A percentile compares a stretch with the other conserved stretches of the same genome.
Conservation (phyloP, 352 stramenopile genomes). For the Bremia lactucae region DNA sequence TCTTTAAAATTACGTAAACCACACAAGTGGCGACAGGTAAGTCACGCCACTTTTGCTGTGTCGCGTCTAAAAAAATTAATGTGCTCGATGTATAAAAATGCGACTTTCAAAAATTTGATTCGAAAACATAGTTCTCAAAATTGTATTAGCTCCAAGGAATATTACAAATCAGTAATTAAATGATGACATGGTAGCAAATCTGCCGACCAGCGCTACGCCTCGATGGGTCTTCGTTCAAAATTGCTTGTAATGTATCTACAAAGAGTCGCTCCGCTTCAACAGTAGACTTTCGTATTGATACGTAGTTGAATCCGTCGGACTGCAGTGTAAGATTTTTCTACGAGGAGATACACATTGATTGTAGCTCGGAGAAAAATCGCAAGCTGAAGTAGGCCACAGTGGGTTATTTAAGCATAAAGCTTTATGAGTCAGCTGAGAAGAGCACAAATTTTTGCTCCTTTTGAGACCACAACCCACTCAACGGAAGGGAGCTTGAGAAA, state of each 20-base stretch:
- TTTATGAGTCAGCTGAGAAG: conserved; percentile 4
- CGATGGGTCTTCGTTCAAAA: no score
- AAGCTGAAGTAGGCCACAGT: conserved; percentile 14
- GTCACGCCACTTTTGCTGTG: no score
- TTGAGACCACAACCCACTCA: conserved; percentile 57
- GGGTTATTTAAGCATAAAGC: conserved; percentile 17
- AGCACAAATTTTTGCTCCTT: conserved; percentile 22
- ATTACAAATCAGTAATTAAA: no score
- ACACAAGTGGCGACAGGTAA: neutral
- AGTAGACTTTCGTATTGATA: conserved; percentile 24
- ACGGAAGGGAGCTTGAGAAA: conserved; percentile 63
- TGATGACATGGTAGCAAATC: no score
- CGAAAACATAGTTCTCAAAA: no score
- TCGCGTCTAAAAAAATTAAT: no score
- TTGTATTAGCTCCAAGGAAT: no score
- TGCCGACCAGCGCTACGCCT: no score
- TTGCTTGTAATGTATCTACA: no score
- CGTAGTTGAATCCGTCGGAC: conserved; percentile 8
- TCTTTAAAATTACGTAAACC: no score
- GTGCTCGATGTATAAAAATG: neutral
- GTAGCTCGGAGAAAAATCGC: conserved; percentile 21
- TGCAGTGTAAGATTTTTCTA: conserved; percentile 9
- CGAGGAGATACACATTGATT: conserved; percentile 11
- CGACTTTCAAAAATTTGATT: no score
- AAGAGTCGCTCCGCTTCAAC: conserved; percentile 39